Conservation (phyloP, 306 rosid species). For the Heteromeles arbutifolia region DNA sequence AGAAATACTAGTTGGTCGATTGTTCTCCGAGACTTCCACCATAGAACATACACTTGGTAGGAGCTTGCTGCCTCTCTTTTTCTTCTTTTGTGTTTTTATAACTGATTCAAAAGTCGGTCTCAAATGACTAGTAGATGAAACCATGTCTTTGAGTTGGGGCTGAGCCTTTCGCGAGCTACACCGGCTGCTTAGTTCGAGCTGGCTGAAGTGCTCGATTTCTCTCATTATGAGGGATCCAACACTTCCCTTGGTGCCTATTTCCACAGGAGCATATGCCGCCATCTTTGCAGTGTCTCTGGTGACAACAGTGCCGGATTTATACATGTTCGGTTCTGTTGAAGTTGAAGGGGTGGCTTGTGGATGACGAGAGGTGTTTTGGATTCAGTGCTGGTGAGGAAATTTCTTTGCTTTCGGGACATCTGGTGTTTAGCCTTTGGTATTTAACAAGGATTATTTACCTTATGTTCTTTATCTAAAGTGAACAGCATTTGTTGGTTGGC, state of each 20-base stretch:
- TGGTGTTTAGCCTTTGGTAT: constrained; percentile 26
- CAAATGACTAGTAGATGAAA: constrained; percentile 35
- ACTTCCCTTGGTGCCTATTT: constrained; percentile 63
- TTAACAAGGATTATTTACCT: constrained; percentile 32
- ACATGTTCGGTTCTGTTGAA: constrained; percentile 35
- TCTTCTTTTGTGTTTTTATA: constrained; percentile 42
- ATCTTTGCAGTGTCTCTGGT: constrained; percentile 28
- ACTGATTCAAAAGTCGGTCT: constrained; percentile 29
- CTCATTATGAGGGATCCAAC: constrained; percentile 60
- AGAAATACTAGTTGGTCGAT: constrained; percentile 38
- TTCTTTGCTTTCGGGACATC: constrained; percentile 33
- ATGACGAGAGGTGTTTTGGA: constrained; percentile 30
- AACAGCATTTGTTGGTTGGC: constrained; percentile 26
- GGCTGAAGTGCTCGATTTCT: constrained; percentile 57
- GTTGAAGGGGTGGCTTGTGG: constrained; percentile 32
- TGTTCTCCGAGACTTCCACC: constrained; percentile 54
- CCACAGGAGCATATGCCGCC: constrained; percentile 31
- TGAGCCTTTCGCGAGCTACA: constrained; percentile 29
- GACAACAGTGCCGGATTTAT: constrained; percentile 24
- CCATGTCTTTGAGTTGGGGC: constrained; percentile 20
- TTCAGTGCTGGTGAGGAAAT: constrained; percentile 30
- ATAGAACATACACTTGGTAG: constrained; percentile 60
- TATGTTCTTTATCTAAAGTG: constrained; percentile 27
- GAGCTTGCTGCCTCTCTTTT: constrained; percentile 43
- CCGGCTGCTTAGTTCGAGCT: constrained; percentile 29